These are phyloP conservation scores for Tirmania nivea DNA, from an alignment of 495 filamentous ascomycete genomes.

Conservation along the genomic window DNA sequence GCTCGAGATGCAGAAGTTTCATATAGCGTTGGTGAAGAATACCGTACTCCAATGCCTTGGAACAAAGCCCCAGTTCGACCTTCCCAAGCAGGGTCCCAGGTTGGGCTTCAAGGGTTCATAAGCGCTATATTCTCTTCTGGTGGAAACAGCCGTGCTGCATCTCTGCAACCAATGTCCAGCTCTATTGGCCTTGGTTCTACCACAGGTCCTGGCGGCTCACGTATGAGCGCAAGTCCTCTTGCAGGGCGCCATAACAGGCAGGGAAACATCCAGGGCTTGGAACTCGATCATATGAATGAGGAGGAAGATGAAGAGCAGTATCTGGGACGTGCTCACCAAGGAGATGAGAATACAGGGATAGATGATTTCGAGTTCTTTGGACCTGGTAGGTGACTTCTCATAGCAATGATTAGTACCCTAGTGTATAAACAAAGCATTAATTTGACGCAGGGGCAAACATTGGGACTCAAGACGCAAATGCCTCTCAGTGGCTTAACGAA, in stretches of 20 bases:
- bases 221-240: background rate
- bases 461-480: slow-evolving; percentile 24
- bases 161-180: background rate
- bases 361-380: slow-evolving; percentile 15
- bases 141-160: background rate
- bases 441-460: slow-evolving; percentile 17
- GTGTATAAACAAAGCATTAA: background rate
- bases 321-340: background rate
- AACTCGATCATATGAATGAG: background rate
- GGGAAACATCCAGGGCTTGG: background rate
- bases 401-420: background rate
- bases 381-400: slow-evolving; percentile 6
- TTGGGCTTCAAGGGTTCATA: background rate
- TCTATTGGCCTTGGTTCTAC: background rate
- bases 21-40: background rate
- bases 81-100: background rate
- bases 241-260: background rate
- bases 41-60: background rate
- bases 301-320: background rate
- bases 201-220: background rate
- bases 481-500: slow-evolving; percentile 25
- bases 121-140: background rate
- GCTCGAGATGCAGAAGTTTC: background rate
- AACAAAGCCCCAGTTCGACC: background rate
- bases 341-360: background rate